A percentile compares a stretch with the other conserved stretches of the same genome.
Evolutionary conservation across 1,284 basidiomycete species (phyloP).

Genomic region (Filobasidium uniguttulatum): DNA sequence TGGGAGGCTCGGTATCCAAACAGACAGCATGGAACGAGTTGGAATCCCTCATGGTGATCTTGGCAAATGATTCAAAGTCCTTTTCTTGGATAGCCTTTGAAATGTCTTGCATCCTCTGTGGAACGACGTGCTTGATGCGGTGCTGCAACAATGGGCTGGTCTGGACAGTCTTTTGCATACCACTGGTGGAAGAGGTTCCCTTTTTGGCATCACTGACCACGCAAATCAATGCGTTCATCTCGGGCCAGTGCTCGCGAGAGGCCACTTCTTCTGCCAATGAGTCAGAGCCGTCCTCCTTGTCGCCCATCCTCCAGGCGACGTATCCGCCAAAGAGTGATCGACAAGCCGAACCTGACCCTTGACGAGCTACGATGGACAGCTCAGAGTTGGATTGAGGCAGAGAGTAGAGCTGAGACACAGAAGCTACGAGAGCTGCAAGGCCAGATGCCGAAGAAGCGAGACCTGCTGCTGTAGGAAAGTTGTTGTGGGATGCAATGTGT

Average conservation of each 20-base stretch:
- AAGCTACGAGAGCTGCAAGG: constrained; percentile 85
- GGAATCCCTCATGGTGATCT: constrained; percentile 89
- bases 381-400: constrained; percentile 55
- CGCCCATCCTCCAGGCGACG: constrained; percentile 87
- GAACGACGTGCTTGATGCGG: constrained; percentile 77
- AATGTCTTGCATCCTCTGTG: constrained; percentile 71
- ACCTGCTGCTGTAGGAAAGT: constrained; percentile 97
- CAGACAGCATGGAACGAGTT: constrained; percentile 98
- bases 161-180: constrained; percentile 94
- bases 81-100: constrained; percentile 58
- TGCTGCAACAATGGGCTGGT: constrained; percentile 80
- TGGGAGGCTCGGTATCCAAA: constrained; percentile 90
- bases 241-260: constrained; percentile 76
- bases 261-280: constrained; percentile 81
- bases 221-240: constrained; percentile 93
- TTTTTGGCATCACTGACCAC: constrained; percentile 96
- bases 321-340: constrained; percentile 93
- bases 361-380: constrained; percentile 86
- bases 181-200: constrained; percentile 82
- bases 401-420: constrained; percentile 71
- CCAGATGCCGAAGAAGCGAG: constrained; percentile 95
- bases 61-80: constrained; percentile 82
- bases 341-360: constrained; percentile 94
- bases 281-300: constrained; percentile 57
- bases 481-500: constrained; percentile 90